phyloP scores from a whole-genome alignment of 768 basidiomycete species.

The Coprinopsis cinerea region DNA sequence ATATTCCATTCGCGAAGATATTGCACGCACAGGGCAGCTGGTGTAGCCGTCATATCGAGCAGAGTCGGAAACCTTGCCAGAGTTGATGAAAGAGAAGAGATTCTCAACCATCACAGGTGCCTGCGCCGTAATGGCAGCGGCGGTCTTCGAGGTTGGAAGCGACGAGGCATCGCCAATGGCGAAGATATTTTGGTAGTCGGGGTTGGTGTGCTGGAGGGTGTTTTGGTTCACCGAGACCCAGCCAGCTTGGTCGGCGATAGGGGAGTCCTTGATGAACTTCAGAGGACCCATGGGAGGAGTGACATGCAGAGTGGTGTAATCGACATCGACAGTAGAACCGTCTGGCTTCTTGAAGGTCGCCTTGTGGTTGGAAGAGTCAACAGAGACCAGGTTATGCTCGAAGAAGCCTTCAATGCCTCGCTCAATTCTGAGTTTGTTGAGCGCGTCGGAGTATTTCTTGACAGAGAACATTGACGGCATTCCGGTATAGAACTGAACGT shows the following conservation, averaged over 20 bases:
- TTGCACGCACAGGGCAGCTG: constrained; percentile 67
- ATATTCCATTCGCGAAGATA: background rate
- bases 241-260: constrained; percentile 74
- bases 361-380: constrained; percentile 64
- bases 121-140: constrained; percentile 88
- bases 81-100: constrained; percentile 66
- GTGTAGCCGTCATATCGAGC: constrained; percentile 88
- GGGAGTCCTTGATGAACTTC: constrained; percentile 70
- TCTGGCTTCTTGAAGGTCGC: constrained; percentile 85
- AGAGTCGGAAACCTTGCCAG: constrained; percentile 52
- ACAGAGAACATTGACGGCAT: constrained; percentile 97
- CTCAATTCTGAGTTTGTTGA: constrained; percentile 68
- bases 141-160: constrained; percentile 93
- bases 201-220: constrained; percentile 82
- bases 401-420: constrained; percentile 82
- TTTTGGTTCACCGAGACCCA: constrained; percentile 85
- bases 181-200: constrained; percentile 76
- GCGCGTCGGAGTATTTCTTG: constrained; percentile 89
- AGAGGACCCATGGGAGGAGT: constrained; percentile 91
- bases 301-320: constrained; percentile 81
- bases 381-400: constrained; percentile 71
- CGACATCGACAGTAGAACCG: constrained; percentile 59
- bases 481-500: constrained; percentile 79
- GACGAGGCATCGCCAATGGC: constrained; percentile 90
- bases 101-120: constrained; percentile 90